Percentiles rank a stretch among this genome's conserved stretches.
Evolutionary conservation across 1,284 basidiomycete genomes (phyloP).

Genomic region (Ceratobasidium sp.): DNA sequence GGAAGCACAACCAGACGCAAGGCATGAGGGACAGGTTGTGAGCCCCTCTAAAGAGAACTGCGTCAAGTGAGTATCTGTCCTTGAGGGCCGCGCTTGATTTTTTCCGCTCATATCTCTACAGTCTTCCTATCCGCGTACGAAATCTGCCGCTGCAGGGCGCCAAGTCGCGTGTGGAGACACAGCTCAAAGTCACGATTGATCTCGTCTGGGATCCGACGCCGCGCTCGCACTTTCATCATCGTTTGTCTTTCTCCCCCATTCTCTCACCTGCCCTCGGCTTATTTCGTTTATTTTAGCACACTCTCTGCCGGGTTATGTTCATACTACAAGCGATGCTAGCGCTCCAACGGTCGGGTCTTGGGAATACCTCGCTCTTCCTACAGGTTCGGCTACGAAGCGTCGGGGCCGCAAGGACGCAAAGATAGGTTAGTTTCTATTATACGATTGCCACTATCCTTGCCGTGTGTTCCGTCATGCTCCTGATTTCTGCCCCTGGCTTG

Average conservation of each 20-base stretch:
- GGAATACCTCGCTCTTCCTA: conserved; percentile 83
- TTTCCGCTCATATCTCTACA: conserved; percentile 52
- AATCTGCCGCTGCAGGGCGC: conserved; percentile 85
- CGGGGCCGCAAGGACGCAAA: conserved; percentile 87
- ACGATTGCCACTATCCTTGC: background rate
- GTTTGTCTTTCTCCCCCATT: conserved; percentile 46
- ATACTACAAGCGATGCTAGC: conserved; percentile 3
- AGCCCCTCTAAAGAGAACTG: conserved; percentile 37
- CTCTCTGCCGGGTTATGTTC: conserved; percentile 45
- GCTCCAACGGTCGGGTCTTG: conserved; percentile 74
- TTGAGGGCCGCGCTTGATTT: background rate
- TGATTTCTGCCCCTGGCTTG: background rate
- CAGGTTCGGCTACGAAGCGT: conserved; percentile 82
- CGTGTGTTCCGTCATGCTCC: background rate
- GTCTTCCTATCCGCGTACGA: conserved; percentile 81
- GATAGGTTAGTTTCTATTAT: conserved; percentile 70
- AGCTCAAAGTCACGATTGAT: conserved; percentile 83
- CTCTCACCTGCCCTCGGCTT: conserved; percentile 30
- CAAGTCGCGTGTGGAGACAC: conserved; percentile 95
- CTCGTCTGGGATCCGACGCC: conserved; percentile 59
- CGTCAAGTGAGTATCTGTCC: conserved; percentile 14
- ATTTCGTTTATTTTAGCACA: conserved; percentile 2
- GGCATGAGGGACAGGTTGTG: conserved; percentile 11
- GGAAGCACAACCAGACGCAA: conserved; percentile 7
- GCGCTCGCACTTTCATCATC: conserved; percentile 48